phyloP scores from a whole-genome alignment of 306 rosid genomes.

The Ceratonia siliqua region DNA sequence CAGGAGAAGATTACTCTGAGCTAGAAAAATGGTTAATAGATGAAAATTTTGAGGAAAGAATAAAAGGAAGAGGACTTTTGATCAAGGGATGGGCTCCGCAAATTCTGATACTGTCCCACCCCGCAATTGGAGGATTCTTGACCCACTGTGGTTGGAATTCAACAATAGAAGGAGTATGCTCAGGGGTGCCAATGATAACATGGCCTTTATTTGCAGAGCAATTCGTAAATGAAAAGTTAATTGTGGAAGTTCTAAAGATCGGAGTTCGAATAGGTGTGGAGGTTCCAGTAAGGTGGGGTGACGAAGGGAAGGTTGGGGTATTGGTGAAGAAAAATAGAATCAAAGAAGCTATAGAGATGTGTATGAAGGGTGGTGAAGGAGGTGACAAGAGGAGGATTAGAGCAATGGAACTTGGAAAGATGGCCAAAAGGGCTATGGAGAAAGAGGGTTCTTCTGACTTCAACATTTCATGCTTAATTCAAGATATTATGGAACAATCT shows the following conservation, averaged over 20 bases:
- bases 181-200: slow-evolving; percentile 61
- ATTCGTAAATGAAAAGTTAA: slow-evolving; percentile 50
- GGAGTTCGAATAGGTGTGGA: slow-evolving; percentile 49
- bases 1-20: slow-evolving; percentile 37
- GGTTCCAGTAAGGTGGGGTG: slow-evolving; percentile 30
- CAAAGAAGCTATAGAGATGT: slow-evolving; percentile 42
- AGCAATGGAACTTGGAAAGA: slow-evolving; percentile 30
- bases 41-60: slow-evolving; percentile 51
- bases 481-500: slow-evolving; percentile 41
- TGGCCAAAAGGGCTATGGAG: slow-evolving; percentile 47
- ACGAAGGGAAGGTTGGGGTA: slow-evolving; percentile 45
- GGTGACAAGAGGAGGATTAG: slow-evolving; percentile 46
- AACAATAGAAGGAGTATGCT: slow-evolving; percentile 51
- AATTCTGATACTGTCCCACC: slow-evolving; percentile 55
- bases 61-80: slow-evolving; percentile 47
- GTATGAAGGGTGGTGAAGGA: slow-evolving; percentile 45
- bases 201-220: slow-evolving; percentile 73
- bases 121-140: slow-evolving; percentile 56
- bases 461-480: slow-evolving; percentile 33
- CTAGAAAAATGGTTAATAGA: slow-evolving; percentile 55
- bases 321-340: slow-evolving; percentile 41
- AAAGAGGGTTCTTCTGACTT: slow-evolving; percentile 58
- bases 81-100: slow-evolving; percentile 84
- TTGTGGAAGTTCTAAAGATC: slow-evolving; percentile 40
- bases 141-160: slow-evolving; percentile 87